Percentiles rank a stretch among this genome's conserved stretches.
Conservation (phyloP, 2,329 filamentous ascomycete species). For the Cladosporium sp. region DNA sequence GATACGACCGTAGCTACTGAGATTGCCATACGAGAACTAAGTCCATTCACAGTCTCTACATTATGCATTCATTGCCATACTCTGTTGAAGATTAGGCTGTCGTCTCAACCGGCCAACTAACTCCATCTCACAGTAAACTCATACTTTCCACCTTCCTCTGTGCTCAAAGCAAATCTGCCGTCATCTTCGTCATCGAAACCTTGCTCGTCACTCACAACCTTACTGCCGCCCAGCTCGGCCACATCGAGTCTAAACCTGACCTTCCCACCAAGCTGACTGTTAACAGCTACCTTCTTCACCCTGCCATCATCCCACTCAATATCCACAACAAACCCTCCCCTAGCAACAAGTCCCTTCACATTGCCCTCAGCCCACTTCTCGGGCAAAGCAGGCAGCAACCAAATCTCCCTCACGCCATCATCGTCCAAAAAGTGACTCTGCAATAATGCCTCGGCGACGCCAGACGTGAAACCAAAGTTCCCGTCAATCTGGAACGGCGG, state of each 20-base stretch:
- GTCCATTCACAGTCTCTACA: not conserved
- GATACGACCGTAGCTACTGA: not conserved
- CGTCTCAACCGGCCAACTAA: not conserved
- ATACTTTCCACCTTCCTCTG: slow-evolving; percentile 11
- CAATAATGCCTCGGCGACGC: slow-evolving; percentile 28
- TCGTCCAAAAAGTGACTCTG: slow-evolving; percentile 14
- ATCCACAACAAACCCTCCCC: slow-evolving; percentile 16
- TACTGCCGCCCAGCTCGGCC: not conserved
- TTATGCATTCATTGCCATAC: not conserved
- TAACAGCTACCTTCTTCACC: slow-evolving; percentile 8
- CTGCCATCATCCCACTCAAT: slow-evolving; percentile 7
- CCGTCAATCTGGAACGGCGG: slow-evolving; percentile 62
- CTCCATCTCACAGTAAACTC: slow-evolving; percentile 11
- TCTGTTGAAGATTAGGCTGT: not conserved
- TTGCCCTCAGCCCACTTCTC: slow-evolving; percentile 15
- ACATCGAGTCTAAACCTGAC: slow-evolving; percentile 16
- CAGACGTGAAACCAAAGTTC: slow-evolving; percentile 57
- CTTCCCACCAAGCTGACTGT: slow-evolving; percentile 6
- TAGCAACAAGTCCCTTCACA: slow-evolving; percentile 15
- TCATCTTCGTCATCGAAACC: slow-evolving; percentile 4
- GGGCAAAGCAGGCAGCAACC: slow-evolving; percentile 30
- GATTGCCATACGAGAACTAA: not conserved
- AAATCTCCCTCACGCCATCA: slow-evolving; percentile 13
- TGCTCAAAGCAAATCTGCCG: slow-evolving; percentile 1
- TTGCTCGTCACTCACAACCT: not conserved